Conservation (phyloP, 768 basidiomycete species). For the Gyrodon lividus region DNA sequence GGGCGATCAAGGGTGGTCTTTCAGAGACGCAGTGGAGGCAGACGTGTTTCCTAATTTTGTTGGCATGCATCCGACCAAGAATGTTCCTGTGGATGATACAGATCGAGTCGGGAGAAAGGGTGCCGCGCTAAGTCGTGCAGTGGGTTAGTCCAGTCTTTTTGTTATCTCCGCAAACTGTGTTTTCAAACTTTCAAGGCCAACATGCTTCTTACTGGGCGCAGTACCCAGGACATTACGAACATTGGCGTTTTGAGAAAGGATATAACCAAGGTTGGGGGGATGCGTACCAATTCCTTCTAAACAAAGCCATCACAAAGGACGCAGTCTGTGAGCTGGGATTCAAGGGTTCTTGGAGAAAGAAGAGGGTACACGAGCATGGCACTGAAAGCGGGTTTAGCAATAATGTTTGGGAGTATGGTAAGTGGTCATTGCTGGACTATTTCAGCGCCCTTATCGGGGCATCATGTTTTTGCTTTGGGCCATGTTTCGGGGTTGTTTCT, state of each 20-base stretch:
- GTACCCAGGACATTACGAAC: constrained; percentile 58
- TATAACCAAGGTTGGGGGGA: constrained; percentile 74
- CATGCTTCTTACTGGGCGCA: constrained; percentile 45
- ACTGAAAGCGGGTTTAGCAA: constrained; percentile 36
- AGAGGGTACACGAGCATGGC: constrained; percentile 45
- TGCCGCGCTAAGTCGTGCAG: constrained; percentile 29
- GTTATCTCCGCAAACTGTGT: constrained; percentile 15
- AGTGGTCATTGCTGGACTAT: neutral
- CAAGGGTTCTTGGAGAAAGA: constrained; percentile 54
- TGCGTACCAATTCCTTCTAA: constrained; percentile 53
- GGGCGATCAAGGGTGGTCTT: constrained; percentile 75
- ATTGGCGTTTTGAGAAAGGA: constrained; percentile 66
- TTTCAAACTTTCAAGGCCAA: constrained; percentile 28
- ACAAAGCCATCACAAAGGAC: constrained; percentile 15
- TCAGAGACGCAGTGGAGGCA: constrained; percentile 58
- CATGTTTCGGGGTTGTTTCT: neutral
- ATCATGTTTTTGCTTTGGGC: constrained; percentile 8
- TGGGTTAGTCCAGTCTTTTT: constrained; percentile 25
- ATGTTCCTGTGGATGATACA: constrained; percentile 13
- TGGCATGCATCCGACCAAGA: constrained; percentile 38
- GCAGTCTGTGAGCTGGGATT: constrained; percentile 62
- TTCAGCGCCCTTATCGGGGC: neutral
- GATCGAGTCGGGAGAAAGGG: constrained; percentile 29
- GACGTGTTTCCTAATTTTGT: constrained; percentile 60
- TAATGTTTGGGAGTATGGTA: constrained; percentile 69